Percentiles rank a stretch among this genome's conserved stretches.
phyloP scores from a whole-genome alignment of 2,329 filamentous ascomycete species.

The Lecanosticta acicola region DNA sequence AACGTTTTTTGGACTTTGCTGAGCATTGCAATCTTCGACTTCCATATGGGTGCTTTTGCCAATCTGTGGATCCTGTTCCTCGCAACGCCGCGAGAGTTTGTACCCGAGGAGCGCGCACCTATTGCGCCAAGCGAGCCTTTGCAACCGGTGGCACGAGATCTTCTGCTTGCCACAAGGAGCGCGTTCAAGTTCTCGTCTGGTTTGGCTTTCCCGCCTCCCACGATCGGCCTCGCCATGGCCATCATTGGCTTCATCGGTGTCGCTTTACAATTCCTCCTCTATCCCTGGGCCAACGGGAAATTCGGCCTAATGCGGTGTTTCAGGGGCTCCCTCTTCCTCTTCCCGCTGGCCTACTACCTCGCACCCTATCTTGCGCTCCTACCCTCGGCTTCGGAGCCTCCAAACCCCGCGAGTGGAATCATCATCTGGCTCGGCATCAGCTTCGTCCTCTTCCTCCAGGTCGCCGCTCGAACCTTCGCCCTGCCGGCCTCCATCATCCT shows the following conservation, averaged over 20 bases:
- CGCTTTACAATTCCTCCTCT: constrained; percentile 63
- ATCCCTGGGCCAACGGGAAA: constrained; percentile 60
- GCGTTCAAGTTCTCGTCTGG: constrained; percentile 64
- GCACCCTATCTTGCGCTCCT: constrained; percentile 67
- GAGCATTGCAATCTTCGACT: constrained; percentile 62
- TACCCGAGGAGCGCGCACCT: constrained; percentile 32
- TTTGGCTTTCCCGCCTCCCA: constrained; percentile 63
- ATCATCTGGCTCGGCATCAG: constrained; percentile 61
- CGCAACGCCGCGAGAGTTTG: constrained; percentile 56
- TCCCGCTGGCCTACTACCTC: constrained; percentile 63
- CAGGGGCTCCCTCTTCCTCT: constrained; percentile 62
- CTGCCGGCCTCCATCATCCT: constrained; percentile 53
- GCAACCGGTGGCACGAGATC: constrained; percentile 16
- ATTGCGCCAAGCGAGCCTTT: no score
- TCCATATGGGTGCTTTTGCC: constrained; percentile 71
- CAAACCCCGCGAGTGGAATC: constrained; percentile 49
- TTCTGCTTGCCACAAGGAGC: constrained; percentile 23
- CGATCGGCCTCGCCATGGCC: constrained; percentile 72
- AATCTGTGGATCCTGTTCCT: constrained; percentile 72
- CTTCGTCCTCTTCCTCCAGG: constrained; percentile 61
- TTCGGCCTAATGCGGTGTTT: constrained; percentile 65
- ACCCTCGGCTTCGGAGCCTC: constrained; percentile 47
- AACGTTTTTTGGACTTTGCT: constrained; percentile 56
- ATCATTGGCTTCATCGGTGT: constrained; percentile 73
- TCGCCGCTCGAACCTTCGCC: constrained; percentile 65